A percentile compares a stretch with the other conserved stretches of the same genome.
Evolutionary conservation across 1,284 basidiomycete species (phyloP).

Genomic region (Tilletia indica): DNA sequence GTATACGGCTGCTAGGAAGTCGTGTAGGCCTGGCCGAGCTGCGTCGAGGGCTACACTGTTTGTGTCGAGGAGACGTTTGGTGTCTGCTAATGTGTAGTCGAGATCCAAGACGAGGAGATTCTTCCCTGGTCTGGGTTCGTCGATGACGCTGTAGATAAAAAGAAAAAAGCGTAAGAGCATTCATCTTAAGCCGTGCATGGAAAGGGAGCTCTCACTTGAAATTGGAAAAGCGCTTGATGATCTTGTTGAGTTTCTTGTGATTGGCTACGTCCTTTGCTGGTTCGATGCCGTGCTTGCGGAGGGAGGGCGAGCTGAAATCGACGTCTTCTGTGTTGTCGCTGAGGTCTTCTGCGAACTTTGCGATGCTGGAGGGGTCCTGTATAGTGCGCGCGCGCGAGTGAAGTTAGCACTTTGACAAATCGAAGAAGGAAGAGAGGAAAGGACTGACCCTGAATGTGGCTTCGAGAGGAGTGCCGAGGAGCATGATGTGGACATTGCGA

Average conservation of each 20-base stretch:
- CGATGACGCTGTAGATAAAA: constrained; percentile 13
- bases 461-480: constrained; percentile 43
- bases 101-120: constrained; percentile 74
- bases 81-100: constrained; percentile 65
- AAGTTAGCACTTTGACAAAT: not conserved
- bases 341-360: constrained; percentile 23
- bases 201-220: constrained; percentile 31
- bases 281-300: not conserved
- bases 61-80: constrained; percentile 63
- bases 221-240: constrained; percentile 38
- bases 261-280: constrained; percentile 25
- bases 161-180: too few relatives aligned
- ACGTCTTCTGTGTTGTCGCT: constrained; percentile 29
- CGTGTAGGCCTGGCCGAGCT: constrained; percentile 76
- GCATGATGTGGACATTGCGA: constrained; percentile 34
- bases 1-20: constrained; percentile 62
- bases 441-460: constrained; percentile 52
- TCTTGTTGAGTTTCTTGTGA: constrained; percentile 32
- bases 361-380: constrained; percentile 64
- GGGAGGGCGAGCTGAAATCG: constrained; percentile 25
- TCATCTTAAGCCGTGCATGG: too few relatives aligned
- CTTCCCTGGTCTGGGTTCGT: constrained; percentile 51
- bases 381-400: not conserved
- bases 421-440: constrained; percentile 28
- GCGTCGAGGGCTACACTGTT: constrained; percentile 74